Percentiles rank a stretch among this genome's conserved stretches.
Conservation (phyloP, 2,329 filamentous ascomycete genomes). For the Alternaria arbusti region DNA sequence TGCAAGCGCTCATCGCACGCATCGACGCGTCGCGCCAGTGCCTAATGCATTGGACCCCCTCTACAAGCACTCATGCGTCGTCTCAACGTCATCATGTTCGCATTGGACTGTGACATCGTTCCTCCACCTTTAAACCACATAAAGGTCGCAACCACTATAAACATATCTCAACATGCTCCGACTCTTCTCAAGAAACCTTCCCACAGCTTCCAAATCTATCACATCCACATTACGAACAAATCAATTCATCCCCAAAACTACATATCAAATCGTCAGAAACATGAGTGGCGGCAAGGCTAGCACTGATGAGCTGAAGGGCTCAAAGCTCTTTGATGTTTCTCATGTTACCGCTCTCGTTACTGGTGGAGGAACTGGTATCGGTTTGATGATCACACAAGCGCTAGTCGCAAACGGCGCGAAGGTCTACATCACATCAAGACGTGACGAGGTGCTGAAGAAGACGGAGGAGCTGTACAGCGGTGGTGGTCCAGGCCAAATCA, state of each 20-base stretch:
- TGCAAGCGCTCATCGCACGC: neutral
- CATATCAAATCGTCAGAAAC: constrained; percentile 32
- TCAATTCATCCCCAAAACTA: constrained; percentile 19
- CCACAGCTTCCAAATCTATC: constrained; percentile 9
- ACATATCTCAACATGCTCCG: constrained; percentile 35
- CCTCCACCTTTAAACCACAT: constrained; percentile 12
- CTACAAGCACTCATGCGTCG: constrained; percentile 19
- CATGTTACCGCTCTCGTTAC: constrained; percentile 55
- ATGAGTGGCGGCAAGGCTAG: constrained; percentile 45
- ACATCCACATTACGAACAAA: constrained; percentile 10
- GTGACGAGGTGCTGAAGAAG: constrained; percentile 44
- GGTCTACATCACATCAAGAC: constrained; percentile 46
- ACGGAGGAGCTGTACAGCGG: constrained; percentile 56
- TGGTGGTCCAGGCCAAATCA: constrained; percentile 56
- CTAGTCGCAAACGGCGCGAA: constrained; percentile 68
- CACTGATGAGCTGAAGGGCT: constrained; percentile 50
- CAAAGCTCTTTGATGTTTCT: constrained; percentile 55
- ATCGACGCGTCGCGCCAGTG: neutral
- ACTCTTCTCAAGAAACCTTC: constrained; percentile 31
- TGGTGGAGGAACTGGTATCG: constrained; percentile 55
- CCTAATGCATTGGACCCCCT: constrained; percentile 9
- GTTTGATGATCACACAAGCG: constrained; percentile 70
- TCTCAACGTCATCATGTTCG: constrained; percentile 41
- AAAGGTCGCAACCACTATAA: constrained; percentile 12
- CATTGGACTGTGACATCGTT: constrained; percentile 21